A percentile compares a stretch with the other conserved stretches of the same genome.
Conservation (phyloP, 139 green algal species). For the Chlamydomonas schloesseri region DNA sequence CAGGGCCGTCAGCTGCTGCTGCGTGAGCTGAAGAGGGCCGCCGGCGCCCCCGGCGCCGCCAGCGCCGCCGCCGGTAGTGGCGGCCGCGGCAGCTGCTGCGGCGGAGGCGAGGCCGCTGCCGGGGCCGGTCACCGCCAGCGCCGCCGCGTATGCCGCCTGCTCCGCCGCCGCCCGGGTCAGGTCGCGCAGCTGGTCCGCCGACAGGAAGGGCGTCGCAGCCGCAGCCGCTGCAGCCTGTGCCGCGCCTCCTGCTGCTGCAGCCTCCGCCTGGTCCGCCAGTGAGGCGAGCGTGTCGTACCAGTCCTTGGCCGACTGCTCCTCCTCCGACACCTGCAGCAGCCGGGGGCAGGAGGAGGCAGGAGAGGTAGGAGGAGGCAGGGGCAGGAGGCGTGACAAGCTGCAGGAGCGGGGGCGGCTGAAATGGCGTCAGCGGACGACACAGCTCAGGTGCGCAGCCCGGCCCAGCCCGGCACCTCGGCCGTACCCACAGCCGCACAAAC, state of each 20-base stretch:
- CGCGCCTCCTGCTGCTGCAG: too few relatives aligned
- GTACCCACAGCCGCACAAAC: too few relatives aligned
- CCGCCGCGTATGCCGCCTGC: not conserved
- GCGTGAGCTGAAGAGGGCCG: too few relatives aligned
- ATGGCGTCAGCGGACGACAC: too few relatives aligned
- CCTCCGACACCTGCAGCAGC: not conserved
- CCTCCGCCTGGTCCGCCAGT: not conserved
- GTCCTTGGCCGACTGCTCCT: not conserved
- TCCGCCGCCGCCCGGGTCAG: not conserved
- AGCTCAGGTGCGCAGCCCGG: too few relatives aligned
- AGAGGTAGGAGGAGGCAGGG: not conserved
- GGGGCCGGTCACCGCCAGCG: not conserved
- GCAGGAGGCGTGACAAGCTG: not conserved
- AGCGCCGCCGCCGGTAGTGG: not conserved
- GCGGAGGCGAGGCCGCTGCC: not conserved
- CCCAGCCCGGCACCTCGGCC: too few relatives aligned
- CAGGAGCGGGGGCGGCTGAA: too few relatives aligned
- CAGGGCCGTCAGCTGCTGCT: too few relatives aligned
- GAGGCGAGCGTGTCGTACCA: not conserved
- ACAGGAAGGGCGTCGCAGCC: not conserved
- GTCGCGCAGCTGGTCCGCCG: not conserved
- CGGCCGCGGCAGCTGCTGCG: not conserved
- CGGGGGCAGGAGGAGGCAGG: not conserved
- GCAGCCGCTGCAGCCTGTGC: slow-evolving; percentile 3
- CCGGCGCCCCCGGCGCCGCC: too few relatives aligned